Percentiles rank a stretch among this genome's conserved stretches.
Conservation (phyloP, 208 protist species). For the Leishmania turanica region DNA sequence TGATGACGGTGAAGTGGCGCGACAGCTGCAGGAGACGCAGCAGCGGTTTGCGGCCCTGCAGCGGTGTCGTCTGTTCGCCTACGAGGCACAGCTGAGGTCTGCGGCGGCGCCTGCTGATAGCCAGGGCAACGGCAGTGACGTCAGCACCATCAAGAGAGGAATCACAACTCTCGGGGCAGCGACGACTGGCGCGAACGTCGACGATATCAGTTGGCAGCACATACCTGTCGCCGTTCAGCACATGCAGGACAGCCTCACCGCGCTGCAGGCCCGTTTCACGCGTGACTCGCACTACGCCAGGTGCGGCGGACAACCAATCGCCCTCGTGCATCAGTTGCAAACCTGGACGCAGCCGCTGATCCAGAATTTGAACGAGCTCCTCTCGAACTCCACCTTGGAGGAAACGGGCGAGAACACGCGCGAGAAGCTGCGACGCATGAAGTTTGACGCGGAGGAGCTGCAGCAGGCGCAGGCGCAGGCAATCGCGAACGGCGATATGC, state of each 20-base stretch:
- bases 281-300: constrained; percentile 28
- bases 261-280: constrained; percentile 22
- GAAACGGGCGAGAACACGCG: constrained; percentile 43
- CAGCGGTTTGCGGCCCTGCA: constrained; percentile 15
- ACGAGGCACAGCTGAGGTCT: constrained; percentile 19
- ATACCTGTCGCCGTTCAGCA: constrained; percentile 27
- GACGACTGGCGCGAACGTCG: background rate
- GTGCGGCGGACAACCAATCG: constrained; percentile 20
- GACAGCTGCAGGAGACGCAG: constrained; percentile 18
- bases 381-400: constrained; percentile 43
- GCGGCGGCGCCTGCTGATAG: background rate
- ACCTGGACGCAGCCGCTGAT: constrained; percentile 52
- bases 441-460: constrained; percentile 77
- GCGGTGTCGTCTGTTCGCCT: constrained; percentile 20
- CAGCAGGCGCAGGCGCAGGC: constrained; percentile 78
- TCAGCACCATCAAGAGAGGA: background rate
- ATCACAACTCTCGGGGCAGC: no score
- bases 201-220: constrained; percentile 21
- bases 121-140: background rate
- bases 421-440: constrained; percentile 69
- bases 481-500: constrained; percentile 82
- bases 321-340: constrained; percentile 33
- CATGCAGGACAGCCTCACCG: constrained; percentile 36
- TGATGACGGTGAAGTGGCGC: constrained; percentile 5
- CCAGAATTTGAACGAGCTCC: constrained; percentile 43